These are phyloP conservation scores for Ascochyta clinopodiicola DNA, from an alignment of 2,329 filamentous ascomycete genomes.

Conservation along the genomic window DNA sequence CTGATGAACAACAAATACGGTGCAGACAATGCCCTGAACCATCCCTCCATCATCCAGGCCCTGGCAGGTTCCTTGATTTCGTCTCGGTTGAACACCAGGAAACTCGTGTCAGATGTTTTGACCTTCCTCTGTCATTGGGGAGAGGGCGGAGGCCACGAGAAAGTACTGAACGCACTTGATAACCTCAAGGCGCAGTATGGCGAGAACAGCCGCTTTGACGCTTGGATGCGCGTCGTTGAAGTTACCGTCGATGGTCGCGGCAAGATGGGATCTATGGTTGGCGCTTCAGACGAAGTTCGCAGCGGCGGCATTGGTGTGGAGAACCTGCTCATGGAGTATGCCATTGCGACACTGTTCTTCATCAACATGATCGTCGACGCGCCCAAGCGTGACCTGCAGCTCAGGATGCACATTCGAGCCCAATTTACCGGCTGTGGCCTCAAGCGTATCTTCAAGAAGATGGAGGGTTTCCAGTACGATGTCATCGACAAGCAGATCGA, in stretches of 20 bases:
- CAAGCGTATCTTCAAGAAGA: constrained; percentile 92
- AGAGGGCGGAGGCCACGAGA: constrained; percentile 84
- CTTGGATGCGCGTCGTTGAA: constrained; percentile 98
- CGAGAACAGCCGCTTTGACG: constrained; percentile 94
- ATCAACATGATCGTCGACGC: constrained; percentile 97
- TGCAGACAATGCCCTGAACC: constrained; percentile 89
- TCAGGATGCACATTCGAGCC: constrained; percentile 91
- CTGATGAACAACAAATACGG: constrained; percentile 99
- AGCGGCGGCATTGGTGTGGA: constrained; percentile 98
- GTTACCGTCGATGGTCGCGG: constrained; percentile 95
- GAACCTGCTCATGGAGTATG: constrained; percentile 98
- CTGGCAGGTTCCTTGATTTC: constrained; percentile 87
- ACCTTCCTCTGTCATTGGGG: constrained; percentile 97
- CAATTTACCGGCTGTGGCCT: constrained; percentile 96
- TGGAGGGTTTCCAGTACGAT: constrained; percentile 98
- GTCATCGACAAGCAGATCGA: constrained; percentile 98
- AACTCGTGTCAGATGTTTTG: constrained; percentile 92
- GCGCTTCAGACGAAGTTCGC: constrained; percentile 93
- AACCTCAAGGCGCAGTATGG: constrained; percentile 85
- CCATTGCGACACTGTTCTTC: constrained; percentile 89
- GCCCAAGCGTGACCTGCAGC: constrained; percentile 83
- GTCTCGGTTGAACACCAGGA: constrained; percentile 86
- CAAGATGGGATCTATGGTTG: constrained; percentile 98
- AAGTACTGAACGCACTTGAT: constrained; percentile 93
- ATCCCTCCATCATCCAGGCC: constrained; percentile 88